phyloP scores from a whole-genome alignment of 2,329 filamentous ascomycete species.

The Eurotiales sp. region DNA sequence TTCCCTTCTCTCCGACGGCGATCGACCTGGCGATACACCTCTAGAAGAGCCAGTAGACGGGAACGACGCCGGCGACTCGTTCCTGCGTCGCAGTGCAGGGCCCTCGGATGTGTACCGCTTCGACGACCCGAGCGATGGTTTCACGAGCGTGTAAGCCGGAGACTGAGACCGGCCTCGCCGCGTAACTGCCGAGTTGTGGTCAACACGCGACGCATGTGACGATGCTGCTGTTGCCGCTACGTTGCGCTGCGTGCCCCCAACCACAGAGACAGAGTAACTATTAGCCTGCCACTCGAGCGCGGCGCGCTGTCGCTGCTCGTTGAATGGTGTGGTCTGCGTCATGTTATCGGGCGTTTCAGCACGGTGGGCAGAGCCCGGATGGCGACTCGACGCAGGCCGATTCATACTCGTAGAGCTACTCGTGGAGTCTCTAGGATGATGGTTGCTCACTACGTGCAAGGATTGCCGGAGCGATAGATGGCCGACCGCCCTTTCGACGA shows the following conservation, averaged over 20 bases:
- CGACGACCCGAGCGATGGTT: slow-evolving; percentile 1
- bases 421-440: not conserved
- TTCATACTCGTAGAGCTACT: not conserved
- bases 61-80: not conserved
- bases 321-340: not conserved
- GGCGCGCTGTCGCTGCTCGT: slow-evolving; percentile 10
- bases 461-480: slow-evolving; percentile 17
- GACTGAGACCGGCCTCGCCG: slow-evolving; percentile 9
- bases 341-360: not conserved
- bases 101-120: slow-evolving; percentile 8
- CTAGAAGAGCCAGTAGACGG: not conserved
- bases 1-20: too few relatives aligned
- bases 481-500: slow-evolving; percentile 51
- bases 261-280: slow-evolving; percentile 10
- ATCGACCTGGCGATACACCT: not conserved
- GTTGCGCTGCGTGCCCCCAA: slow-evolving; percentile 9
- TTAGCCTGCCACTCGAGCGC: slow-evolving; percentile 9
- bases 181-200: not conserved
- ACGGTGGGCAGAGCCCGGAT: not conserved
- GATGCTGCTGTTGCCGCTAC: not conserved
- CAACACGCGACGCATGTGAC: not conserved
- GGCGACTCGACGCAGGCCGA: not conserved
- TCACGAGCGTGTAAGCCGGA: slow-evolving; percentile 1
- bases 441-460: not conserved
- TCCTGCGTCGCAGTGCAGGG: not conserved